These are phyloP conservation scores for Erythrobasidium yunnanense DNA, from an alignment of 768 basidiomycete species.

Conservation along the genomic window DNA sequence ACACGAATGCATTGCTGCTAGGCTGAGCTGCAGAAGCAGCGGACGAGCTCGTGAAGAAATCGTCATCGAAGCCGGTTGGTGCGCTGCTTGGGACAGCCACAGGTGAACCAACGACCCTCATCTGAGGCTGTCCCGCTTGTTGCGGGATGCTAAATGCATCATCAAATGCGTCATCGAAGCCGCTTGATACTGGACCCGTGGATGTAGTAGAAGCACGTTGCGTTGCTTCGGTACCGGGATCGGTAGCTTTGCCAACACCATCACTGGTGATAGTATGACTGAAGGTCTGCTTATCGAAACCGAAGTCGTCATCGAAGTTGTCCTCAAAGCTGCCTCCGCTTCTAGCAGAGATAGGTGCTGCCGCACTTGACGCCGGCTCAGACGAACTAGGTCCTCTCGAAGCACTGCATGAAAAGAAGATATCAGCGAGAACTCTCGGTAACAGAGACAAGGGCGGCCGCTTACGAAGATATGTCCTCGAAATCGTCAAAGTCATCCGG, in stretches of 20 bases:
- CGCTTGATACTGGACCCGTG: not conserved
- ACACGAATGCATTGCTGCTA: not conserved
- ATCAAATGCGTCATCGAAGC: constrained; percentile 13
- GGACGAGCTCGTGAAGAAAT: not conserved
- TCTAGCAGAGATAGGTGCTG: not conserved
- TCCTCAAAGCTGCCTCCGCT: constrained; percentile 25
- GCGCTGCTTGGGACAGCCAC: not conserved
- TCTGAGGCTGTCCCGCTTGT: not conserved
- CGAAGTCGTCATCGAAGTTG: constrained; percentile 7
- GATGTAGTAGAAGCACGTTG: not conserved
- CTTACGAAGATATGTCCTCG: constrained; percentile 12
- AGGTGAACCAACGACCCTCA: not conserved
- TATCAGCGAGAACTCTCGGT: no score
- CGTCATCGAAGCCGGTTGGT: constrained; percentile 9
- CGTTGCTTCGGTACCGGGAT: not conserved
- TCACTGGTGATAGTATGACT: not conserved
- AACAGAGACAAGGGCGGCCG: no score
- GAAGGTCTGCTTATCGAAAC: constrained; percentile 14
- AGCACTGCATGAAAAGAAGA: no score
- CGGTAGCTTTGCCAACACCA: not conserved
- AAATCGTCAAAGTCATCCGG: constrained; percentile 18
- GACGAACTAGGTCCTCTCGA: no score
- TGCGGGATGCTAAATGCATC: not conserved
- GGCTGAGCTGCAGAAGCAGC: not conserved
- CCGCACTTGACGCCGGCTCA: no score